Evolutionary conservation across 73 alveolate genomes (phyloP).

Genomic region (Blepharisma stoltei): DNA sequence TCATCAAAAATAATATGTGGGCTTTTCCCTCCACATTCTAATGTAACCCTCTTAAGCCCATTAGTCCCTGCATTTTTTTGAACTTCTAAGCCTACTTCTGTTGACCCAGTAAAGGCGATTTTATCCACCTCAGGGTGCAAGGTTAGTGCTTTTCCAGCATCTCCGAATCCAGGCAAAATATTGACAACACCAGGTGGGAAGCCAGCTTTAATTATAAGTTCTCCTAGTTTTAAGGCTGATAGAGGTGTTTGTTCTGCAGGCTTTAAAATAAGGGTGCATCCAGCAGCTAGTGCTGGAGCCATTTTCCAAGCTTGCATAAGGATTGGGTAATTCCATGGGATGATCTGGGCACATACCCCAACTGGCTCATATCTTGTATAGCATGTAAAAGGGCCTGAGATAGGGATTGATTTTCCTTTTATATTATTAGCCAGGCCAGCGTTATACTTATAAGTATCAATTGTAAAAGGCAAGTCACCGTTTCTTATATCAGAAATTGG

Average conservation of each 20-base stretch:
- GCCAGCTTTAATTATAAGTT: conserved; percentile 76
- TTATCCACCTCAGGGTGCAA: conserved; percentile 72
- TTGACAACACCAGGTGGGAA: conserved; percentile 90
- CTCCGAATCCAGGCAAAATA: conserved; percentile 79
- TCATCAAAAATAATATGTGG: conserved; percentile 40
- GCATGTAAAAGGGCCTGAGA: conserved; percentile 31
- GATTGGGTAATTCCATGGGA: conserved; percentile 94
- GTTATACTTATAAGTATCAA: conserved; percentile 47
- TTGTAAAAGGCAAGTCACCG: conserved; percentile 38
- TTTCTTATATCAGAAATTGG: conserved; percentile 37
- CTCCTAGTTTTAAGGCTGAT: conserved; percentile 71
- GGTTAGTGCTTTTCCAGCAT: conserved; percentile 49
- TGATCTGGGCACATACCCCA: conserved; percentile 85
- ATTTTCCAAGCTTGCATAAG: conserved; percentile 74
- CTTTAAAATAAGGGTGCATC: conserved; percentile 79
- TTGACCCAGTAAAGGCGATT: conserved; percentile 91
- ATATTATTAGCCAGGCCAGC: conserved; percentile 86
- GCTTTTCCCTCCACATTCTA: conserved; percentile 48
- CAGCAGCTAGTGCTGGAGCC: conserved; percentile 89
- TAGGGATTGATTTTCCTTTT: conserved; percentile 58
- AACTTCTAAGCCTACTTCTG: conserved; percentile 70
- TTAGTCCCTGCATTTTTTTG: conserved; percentile 33
- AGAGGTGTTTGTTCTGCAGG: conserved; percentile 94
- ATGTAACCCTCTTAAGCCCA: conserved; percentile 74
- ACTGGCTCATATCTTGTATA: conserved; percentile 74